Percentiles rank a stretch among this genome's conserved stretches.
These are phyloP conservation scores for Cercospora sesami DNA, from an alignment of 2,329 filamentous ascomycete genomes.

Conservation along the genomic window DNA sequence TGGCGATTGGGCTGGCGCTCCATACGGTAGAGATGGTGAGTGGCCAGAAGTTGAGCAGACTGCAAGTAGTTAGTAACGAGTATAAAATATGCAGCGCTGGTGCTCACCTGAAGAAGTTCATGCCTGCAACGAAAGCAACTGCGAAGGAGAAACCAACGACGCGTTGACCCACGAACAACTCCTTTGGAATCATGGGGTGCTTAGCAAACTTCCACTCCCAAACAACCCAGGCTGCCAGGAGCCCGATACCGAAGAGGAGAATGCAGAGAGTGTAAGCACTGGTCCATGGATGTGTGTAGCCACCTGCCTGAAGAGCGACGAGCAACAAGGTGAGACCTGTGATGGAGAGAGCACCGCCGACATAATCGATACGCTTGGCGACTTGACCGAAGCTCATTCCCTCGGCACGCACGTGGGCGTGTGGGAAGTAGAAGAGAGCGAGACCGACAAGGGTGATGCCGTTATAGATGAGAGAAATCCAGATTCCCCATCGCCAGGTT, in stretches of 20 bases:
- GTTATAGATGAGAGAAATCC: slow-evolving; percentile 36
- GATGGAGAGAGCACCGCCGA: slow-evolving; percentile 54
- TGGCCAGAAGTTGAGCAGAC: slow-evolving; percentile 58
- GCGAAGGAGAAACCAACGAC: slow-evolving; percentile 38
- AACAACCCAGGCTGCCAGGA: slow-evolving; percentile 40
- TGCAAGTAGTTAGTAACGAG: slow-evolving; percentile 2
- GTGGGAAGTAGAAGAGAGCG: slow-evolving; percentile 55
- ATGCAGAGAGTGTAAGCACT: slow-evolving; percentile 42
- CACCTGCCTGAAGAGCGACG: slow-evolving; percentile 44
- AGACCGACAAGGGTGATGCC: slow-evolving; percentile 28
- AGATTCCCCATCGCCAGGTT: slow-evolving; percentile 54
- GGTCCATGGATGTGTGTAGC: slow-evolving; percentile 44
- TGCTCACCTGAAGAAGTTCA: slow-evolving; percentile 38
- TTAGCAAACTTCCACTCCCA: slow-evolving; percentile 44
- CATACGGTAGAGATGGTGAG: slow-evolving; percentile 64
- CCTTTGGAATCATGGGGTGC: slow-evolving; percentile 44
- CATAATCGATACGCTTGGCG: slow-evolving; percentile 51
- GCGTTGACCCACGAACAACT: slow-evolving; percentile 35
- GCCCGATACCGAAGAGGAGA: slow-evolving; percentile 40
- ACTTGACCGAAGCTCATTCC: slow-evolving; percentile 46
- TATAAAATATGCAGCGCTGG: neutral
- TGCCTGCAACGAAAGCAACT: slow-evolving; percentile 42
- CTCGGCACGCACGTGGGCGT: slow-evolving; percentile 47
- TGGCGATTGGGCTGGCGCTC: slow-evolving; percentile 60
- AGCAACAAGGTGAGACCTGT: slow-evolving; percentile 50